Evolutionary conservation across 441 rosid genomes (phyloP).

Genomic region (Pelargonium myrrhifolium): DNA sequence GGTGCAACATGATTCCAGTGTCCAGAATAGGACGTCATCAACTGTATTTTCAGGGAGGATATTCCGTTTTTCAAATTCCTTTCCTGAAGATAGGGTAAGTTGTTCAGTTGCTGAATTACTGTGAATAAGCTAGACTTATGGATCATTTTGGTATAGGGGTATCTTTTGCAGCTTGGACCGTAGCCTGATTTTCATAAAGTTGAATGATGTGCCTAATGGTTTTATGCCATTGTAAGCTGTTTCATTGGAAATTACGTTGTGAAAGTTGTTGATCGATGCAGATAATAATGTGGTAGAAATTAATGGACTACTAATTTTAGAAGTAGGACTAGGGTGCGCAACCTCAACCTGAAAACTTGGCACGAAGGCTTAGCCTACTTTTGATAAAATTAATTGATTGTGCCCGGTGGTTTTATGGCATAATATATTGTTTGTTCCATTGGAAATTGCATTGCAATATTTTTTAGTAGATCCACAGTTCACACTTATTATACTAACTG

Average conservation of each 20-base stretch:
- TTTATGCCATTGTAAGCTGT: not conserved
- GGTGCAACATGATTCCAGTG: conserved; percentile 30
- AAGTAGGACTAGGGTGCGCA: not conserved
- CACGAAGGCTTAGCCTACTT: not conserved
- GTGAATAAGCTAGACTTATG: conserved; percentile 7
- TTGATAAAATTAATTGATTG: too few species aligned
- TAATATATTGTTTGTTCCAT: too few species aligned
- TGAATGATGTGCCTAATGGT: conserved; percentile 6
- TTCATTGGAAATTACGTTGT: not conserved
- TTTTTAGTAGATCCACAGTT: too few species aligned
- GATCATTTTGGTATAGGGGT: conserved; percentile 6
- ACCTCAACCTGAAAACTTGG: not conserved
- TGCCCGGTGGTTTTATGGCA: too few species aligned
- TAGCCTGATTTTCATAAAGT: conserved; percentile 5
- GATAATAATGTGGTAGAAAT: not conserved
- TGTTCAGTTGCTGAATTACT: conserved; percentile 5
- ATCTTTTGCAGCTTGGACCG: conserved; percentile 1
- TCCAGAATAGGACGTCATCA: conserved; percentile 33
- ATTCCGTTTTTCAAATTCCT: conserved; percentile 65
- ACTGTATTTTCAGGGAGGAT: conserved; percentile 64
- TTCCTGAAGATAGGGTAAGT: conserved; percentile 86
- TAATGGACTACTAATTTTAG: not conserved
- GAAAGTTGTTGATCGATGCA: not conserved
- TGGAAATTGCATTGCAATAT: too few species aligned
- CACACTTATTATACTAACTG: too few species aligned